A percentile compares a stretch with the other conserved stretches of the same genome.
Evolutionary conservation across 139 green algal species (phyloP).

Genomic region (Picochlorum sp.): DNA sequence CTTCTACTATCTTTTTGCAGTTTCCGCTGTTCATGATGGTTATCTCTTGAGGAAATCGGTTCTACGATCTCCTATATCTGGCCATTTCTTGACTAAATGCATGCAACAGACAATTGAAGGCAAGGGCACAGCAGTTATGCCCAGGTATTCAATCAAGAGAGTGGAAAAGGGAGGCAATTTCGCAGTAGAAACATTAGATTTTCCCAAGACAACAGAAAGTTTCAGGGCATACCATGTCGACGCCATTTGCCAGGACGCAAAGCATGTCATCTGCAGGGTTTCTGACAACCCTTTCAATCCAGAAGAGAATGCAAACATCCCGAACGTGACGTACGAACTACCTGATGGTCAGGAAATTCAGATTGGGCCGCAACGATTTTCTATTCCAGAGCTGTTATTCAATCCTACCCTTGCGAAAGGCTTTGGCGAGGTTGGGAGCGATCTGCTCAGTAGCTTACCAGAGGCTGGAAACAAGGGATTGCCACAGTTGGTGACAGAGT

Average conservation of each 20-base stretch:
- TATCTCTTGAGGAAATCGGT: slow-evolving; percentile 82
- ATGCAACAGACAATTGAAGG: slow-evolving; percentile 36
- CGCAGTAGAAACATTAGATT: slow-evolving; percentile 37
- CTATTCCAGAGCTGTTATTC: slow-evolving; percentile 75
- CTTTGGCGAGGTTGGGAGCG: slow-evolving; percentile 8
- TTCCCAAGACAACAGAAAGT: slow-evolving; percentile 19
- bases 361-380: slow-evolving; percentile 70
- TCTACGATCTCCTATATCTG: slow-evolving; percentile 50
- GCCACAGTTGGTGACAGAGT: slow-evolving; percentile 49
- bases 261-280: slow-evolving; percentile 69
- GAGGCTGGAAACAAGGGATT: slow-evolving; percentile 6
- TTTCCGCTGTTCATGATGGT: slow-evolving; percentile 85
- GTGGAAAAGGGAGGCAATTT: slow-evolving; percentile 51
- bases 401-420: slow-evolving; percentile 27
- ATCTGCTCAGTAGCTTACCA: background rate
- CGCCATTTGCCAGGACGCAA: slow-evolving; percentile 59
- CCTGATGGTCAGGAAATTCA: slow-evolving; percentile 63
- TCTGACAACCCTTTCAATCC: slow-evolving; percentile 65
- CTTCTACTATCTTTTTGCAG: slow-evolving; percentile 32
- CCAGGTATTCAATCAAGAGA: slow-evolving; percentile 67
- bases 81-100: slow-evolving; percentile 51
- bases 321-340: slow-evolving; percentile 77
- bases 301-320: slow-evolving; percentile 61
- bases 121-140: slow-evolving; percentile 39
- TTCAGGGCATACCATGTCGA: slow-evolving; percentile 40